A percentile compares a stretch with the other conserved stretches of the same genome.
phyloP scores from a whole-genome alignment of 2,329 filamentous ascomycete genomes.

The Clathrospora elynae region DNA sequence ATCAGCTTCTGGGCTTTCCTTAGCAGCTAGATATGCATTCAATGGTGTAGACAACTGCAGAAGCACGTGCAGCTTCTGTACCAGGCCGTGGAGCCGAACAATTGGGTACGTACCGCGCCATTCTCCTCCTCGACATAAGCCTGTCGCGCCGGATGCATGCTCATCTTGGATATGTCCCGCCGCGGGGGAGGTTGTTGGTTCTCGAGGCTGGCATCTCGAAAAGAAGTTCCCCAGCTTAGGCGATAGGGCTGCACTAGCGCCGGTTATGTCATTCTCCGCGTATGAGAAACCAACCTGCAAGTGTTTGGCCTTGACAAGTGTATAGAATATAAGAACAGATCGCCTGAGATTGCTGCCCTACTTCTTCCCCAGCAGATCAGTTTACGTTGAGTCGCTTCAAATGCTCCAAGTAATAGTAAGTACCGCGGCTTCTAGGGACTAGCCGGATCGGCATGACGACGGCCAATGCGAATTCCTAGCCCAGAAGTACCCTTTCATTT shows the following conservation, averaged over 20 bases:
- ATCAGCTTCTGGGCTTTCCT: slow-evolving; percentile 13
- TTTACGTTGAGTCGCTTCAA: too few relatives aligned
- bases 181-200: slow-evolving; percentile 17
- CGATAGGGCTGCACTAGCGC: slow-evolving; percentile 40
- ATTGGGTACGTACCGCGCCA: slow-evolving; percentile 62
- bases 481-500: slow-evolving; percentile 34
- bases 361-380: too few relatives aligned
- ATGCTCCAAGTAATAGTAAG: slow-evolving; percentile 33
- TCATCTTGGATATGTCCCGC: slow-evolving; percentile 43
- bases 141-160: slow-evolving; percentile 84
- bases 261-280: slow-evolving; percentile 32
- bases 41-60: slow-evolving; percentile 6
- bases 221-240: slow-evolving; percentile 28
- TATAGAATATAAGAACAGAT: slow-evolving; percentile 18
- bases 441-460: slow-evolving; percentile 40
- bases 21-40: slow-evolving; percentile 1
- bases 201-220: slow-evolving; percentile 20
- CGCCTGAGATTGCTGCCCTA: too few relatives aligned
- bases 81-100: background rate
- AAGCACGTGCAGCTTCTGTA: slow-evolving; percentile 30
- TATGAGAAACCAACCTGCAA: slow-evolving; percentile 20
- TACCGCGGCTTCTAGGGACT: slow-evolving; percentile 25
- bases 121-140: slow-evolving; percentile 90
- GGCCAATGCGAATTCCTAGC: slow-evolving; percentile 38
- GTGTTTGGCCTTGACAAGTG: slow-evolving; percentile 14